These are phyloP conservation scores for Blastomyces percursus DNA, from an alignment of 2,329 filamentous ascomycete genomes.

Conservation along the genomic window DNA sequence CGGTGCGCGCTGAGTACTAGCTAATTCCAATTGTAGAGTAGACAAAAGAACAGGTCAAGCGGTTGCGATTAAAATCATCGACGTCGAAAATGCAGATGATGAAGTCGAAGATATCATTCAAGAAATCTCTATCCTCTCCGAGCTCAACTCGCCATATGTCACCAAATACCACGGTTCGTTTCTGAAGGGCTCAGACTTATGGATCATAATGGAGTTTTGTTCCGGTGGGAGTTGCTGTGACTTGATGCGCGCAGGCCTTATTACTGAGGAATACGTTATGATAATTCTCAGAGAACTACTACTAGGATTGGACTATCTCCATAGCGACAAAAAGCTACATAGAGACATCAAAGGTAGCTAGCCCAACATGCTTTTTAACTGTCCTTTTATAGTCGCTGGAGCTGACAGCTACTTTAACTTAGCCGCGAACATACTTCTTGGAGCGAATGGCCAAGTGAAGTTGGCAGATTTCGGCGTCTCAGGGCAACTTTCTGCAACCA, in stretches of 20 bases:
- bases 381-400: not conserved
- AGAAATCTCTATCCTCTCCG: slow-evolving; percentile 93
- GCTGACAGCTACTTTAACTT: slow-evolving; percentile 9
- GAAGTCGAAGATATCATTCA: slow-evolving; percentile 99
- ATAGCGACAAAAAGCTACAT: slow-evolving; percentile 91
- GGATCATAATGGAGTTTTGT: slow-evolving; percentile 99
- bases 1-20: not conserved
- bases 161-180: slow-evolving; percentile 98
- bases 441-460: slow-evolving; percentile 89
- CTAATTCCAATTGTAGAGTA: slow-evolving; percentile 45
- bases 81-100: slow-evolving; percentile 97
- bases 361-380: not conserved
- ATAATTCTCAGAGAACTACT: slow-evolving; percentile 88
- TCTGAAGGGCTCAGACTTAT: slow-evolving; percentile 87
- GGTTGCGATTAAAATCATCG: slow-evolving; percentile 96
- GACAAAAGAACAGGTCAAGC: slow-evolving; percentile 87
- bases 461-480: slow-evolving; percentile 95
- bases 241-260: slow-evolving; percentile 83
- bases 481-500: slow-evolving; percentile 88
- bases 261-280: slow-evolving; percentile 91
- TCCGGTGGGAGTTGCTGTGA: slow-evolving; percentile 93
- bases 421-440: slow-evolving; percentile 89
- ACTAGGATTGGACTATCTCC: slow-evolving; percentile 81
- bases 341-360: slow-evolving; percentile 78
- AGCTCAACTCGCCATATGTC: slow-evolving; percentile 89